These are phyloP conservation scores for Nemania sp. DNA, from an alignment of 2,329 filamentous ascomycete genomes.

Conservation along the genomic window DNA sequence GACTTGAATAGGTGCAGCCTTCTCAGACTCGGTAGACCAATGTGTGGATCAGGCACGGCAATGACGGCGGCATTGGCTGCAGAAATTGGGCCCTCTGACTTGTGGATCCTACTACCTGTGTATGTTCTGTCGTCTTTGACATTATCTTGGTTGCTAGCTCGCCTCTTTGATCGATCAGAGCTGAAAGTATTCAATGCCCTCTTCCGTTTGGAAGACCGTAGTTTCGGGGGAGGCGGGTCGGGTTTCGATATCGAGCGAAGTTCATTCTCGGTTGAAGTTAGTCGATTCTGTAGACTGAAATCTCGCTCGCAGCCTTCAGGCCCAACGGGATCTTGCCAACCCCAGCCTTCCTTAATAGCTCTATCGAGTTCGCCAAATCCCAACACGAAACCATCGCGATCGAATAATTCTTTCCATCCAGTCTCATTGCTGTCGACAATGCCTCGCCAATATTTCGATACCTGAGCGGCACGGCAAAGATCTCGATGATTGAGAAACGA, in stretches of 20 bases:
- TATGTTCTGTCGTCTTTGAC: constrained; percentile 48
- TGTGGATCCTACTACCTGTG: constrained; percentile 51
- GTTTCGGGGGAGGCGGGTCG: constrained; percentile 47
- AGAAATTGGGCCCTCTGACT: constrained; percentile 81
- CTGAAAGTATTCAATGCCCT: constrained; percentile 51
- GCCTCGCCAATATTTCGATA: constrained; percentile 91
- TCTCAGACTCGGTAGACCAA: constrained; percentile 77
- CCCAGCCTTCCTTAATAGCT: constrained; percentile 91
- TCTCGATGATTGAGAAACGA: constrained; percentile 84
- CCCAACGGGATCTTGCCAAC: constrained; percentile 88
- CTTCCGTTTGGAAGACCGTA: constrained; percentile 60
- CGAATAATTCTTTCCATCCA: constrained; percentile 92
- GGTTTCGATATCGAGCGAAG: constrained; percentile 48
- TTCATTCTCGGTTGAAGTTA: constrained; percentile 58
- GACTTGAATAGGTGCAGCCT: constrained; percentile 95
- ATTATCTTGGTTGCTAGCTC: constrained; percentile 53
- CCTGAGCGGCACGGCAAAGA: constrained; percentile 86
- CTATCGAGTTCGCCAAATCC: constrained; percentile 81
- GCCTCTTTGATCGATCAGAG: constrained; percentile 57
- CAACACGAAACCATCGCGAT: constrained; percentile 78
- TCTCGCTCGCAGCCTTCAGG: constrained; percentile 78
- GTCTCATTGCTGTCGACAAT: constrained; percentile 92
- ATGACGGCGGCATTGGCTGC: constrained; percentile 82
- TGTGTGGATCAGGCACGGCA: constrained; percentile 78
- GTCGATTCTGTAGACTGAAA: constrained; percentile 62